Evolutionary conservation across 2,329 filamentous ascomycete species (phyloP).

Genomic region (Ceratocystis lukuohia): DNA sequence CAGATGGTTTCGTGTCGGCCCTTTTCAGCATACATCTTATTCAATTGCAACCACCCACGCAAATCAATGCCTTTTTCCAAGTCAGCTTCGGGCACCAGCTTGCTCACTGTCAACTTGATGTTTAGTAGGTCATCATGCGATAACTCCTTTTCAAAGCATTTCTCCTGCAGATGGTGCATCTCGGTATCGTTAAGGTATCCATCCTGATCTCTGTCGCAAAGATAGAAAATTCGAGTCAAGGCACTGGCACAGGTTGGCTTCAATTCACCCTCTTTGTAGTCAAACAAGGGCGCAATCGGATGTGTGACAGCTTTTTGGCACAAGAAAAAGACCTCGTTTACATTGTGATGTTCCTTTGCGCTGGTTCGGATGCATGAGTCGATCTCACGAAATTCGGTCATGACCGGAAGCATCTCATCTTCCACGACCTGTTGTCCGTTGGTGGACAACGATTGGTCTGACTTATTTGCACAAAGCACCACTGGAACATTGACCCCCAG

Average conservation of each 20-base stretch:
- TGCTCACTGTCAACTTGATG: constrained; percentile 77
- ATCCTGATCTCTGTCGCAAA: constrained; percentile 93
- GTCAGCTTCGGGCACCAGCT: constrained; percentile 48
- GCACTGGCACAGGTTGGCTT: constrained; percentile 84
- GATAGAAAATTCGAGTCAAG: constrained; percentile 79
- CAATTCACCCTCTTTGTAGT: constrained; percentile 78
- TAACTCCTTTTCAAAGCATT: constrained; percentile 82
- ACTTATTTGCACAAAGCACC: constrained; percentile 92
- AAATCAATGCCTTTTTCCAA: constrained; percentile 63
- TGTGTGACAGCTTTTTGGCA: constrained; percentile 98
- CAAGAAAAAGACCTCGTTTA: constrained; percentile 93
- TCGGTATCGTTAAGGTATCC: constrained; percentile 82
- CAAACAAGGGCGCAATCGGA: constrained; percentile 89
- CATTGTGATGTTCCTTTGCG: constrained; percentile 80
- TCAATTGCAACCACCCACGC: constrained; percentile 73
- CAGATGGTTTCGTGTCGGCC: constrained; percentile 96
- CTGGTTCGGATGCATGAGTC: constrained; percentile 95
- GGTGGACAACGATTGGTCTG: constrained; percentile 65
- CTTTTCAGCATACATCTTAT: constrained; percentile 94
- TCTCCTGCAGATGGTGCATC: constrained; percentile 78
- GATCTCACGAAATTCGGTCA: constrained; percentile 98
- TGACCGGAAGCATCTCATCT: constrained; percentile 95
- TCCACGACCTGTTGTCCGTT: constrained; percentile 75
- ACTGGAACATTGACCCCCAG: constrained; percentile 98
- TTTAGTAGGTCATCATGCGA: constrained; percentile 71